Conservation (phyloP, 495 filamentous ascomycete genomes). For the Evansstolkia leycettana region DNA sequence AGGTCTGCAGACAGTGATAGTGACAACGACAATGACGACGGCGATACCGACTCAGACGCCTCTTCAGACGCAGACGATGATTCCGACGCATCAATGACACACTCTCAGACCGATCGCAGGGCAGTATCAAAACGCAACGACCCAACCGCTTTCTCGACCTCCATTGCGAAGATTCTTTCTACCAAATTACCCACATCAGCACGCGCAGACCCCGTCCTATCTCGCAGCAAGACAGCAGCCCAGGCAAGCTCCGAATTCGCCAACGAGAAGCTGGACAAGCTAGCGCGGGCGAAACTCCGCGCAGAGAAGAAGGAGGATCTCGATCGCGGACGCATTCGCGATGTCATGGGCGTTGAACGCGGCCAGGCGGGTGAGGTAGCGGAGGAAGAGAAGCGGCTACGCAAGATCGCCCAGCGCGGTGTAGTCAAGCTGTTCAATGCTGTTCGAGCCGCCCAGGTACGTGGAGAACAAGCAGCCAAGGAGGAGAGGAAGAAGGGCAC, state of each 20-base stretch:
- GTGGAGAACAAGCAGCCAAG: conserved; percentile 61
- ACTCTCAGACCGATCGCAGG: conserved; percentile 12
- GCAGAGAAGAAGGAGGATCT: conserved; percentile 69
- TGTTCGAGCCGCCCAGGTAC: conserved; percentile 81
- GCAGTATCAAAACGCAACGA: conserved; percentile 65
- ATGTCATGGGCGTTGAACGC: conserved; percentile 54
- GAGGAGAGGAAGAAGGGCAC: conserved; percentile 58
- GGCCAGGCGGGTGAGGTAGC: conserved; percentile 40
- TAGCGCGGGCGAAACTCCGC: conserved; percentile 63
- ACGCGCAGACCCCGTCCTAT: conserved; percentile 77
- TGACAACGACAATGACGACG: conserved; percentile 21
- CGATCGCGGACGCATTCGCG: conserved; percentile 78
- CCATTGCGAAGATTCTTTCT: conserved; percentile 79
- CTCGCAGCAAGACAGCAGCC: conserved; percentile 58
- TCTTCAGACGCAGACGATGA: conserved; percentile 13
- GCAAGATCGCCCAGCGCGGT: conserved; percentile 80
- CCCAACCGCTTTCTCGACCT: conserved; percentile 76
- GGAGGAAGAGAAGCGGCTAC: conserved; percentile 67
- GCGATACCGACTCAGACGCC: conserved; percentile 15
- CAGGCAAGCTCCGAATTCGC: conserved; percentile 51
- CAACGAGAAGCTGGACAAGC: conserved; percentile 66
- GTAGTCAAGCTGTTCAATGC: conserved; percentile 95
- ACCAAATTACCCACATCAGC: conserved; percentile 73
- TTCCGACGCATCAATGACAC: conserved; percentile 12
- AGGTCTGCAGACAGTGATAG: conserved; percentile 19